A percentile compares a stretch with the other conserved stretches of the same genome.
phyloP scores from a whole-genome alignment of 768 basidiomycete genomes.

The Psilocybe cyanescens region DNA sequence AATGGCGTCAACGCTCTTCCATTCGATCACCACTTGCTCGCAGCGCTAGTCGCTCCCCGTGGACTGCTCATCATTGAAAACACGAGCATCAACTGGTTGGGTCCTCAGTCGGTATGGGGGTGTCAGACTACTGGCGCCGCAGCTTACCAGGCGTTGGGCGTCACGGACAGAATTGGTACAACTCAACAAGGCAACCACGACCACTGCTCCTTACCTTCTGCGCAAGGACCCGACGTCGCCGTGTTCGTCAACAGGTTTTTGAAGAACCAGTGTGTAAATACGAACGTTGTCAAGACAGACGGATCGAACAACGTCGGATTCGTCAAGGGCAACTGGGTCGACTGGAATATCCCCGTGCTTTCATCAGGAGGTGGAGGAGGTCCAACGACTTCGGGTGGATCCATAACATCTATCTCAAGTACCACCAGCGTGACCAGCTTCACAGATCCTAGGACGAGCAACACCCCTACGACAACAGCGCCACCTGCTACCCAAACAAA shows the following conservation, averaged over 20 bases:
- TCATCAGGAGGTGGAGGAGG: neutral
- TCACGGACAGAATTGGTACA: slow-evolving; percentile 47
- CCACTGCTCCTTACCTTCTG: slow-evolving; percentile 54
- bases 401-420: neutral
- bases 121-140: slow-evolving; percentile 50
- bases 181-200: slow-evolving; percentile 51
- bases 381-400: neutral
- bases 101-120: slow-evolving; percentile 49
- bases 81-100: slow-evolving; percentile 54
- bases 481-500: neutral
- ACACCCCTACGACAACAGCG: neutral
- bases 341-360: slow-evolving; percentile 36
- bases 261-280: slow-evolving; percentile 45
- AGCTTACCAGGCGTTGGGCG: slow-evolving; percentile 52
- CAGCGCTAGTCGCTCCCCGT: slow-evolving; percentile 56
- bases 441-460: neutral
- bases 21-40: slow-evolving; percentile 58
- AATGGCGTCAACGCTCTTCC: slow-evolving; percentile 46
- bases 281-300: slow-evolving; percentile 45
- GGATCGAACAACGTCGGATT: slow-evolving; percentile 37
- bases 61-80: slow-evolving; percentile 55
- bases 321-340: slow-evolving; percentile 45
- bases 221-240: slow-evolving; percentile 42
- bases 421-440: neutral
- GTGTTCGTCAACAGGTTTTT: slow-evolving; percentile 58